phyloP scores from a whole-genome alignment of 106 monocot species.

The Dactylorhiza incarnata region DNA sequence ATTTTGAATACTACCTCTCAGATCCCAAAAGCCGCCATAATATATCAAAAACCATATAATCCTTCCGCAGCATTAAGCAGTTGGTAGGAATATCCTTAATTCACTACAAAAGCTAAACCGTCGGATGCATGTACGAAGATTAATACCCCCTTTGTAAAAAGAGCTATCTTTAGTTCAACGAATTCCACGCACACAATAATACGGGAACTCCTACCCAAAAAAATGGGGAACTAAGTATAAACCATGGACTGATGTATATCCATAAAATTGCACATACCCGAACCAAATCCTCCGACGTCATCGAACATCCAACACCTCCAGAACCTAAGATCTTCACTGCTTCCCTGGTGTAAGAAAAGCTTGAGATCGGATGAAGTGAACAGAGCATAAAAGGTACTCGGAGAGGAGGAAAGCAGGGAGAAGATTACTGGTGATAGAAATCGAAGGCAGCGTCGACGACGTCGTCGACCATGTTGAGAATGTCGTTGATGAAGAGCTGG shows the following conservation, averaged over 20 bases:
- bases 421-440: conserved; percentile 38
- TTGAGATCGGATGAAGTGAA: not conserved
- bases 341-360: conserved; percentile 13
- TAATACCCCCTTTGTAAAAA: not conserved
- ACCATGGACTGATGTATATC: too few species aligned
- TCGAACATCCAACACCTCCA: not conserved
- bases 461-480: conserved; percentile 68
- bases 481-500: conserved; percentile 56
- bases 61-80: not conserved
- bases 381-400: not conserved
- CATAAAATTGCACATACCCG: not conserved
- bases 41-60: not conserved
- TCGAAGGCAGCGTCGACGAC: conserved; percentile 58
- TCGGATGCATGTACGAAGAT: not conserved
- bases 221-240: not conserved
- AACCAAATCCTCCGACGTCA: conserved; percentile 8
- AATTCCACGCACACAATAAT: not conserved
- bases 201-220: not conserved
- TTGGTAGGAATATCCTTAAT: not conserved
- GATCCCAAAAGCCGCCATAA: not conserved
- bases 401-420: conserved; percentile 1
- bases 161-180: not conserved
- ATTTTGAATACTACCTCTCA: not conserved
- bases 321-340: conserved; percentile 7
- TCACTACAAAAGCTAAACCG: not conserved